Evolutionary conservation across 805 yeast genomes (phyloP), one percentile per base, ranked within the genome.

Genomic region (Suhomyces sp.): DNA sequence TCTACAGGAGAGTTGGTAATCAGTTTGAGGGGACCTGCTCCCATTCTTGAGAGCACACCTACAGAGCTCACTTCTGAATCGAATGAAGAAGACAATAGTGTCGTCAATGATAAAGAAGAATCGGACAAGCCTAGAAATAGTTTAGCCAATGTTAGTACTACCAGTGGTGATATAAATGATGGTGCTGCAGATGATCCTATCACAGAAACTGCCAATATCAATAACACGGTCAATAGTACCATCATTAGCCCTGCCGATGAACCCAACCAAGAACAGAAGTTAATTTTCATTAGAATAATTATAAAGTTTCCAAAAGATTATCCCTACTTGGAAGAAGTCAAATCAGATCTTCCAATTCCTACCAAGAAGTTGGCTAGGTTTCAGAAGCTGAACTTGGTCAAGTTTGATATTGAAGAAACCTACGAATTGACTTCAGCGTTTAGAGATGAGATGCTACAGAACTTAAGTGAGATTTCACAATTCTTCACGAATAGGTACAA

Each of bases 1-100:
- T 78, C 95, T 0, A 83, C 95, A 0, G 96, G 98, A 25, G 79
- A 72, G 19, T 64, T 90, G 37, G 77, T 79, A 3, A 58, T 93
- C 9, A 80, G 95, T n/a, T 58, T 93, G 34, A 75, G 80, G 44
- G 97, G 97, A 0, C 69, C 70, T 0, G 32, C 54, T 4, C 68
- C 63, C 4, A 19, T 17, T 6, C 8, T 25, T 2, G 35, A 19
- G 16, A 13, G 19, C 7, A 5, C 15, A 6, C 19, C 19, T 10
- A 13, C 8, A 12, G 33, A 30, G 15, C 8, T 6, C 3, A 6
- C 9, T 16, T 5, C 25, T 13, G 20, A 18, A 13, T 4, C 23
- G 8, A 18, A 8, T 15, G 33, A 15, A 17, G 29, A 26, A 2
- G 29, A 26, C 7, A n/a, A 26, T 17, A 16, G 11, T 10, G 15